phyloP scores from a whole-genome alignment of 139 green algal genomes.

The Raphidocelis subcapitata region DNA sequence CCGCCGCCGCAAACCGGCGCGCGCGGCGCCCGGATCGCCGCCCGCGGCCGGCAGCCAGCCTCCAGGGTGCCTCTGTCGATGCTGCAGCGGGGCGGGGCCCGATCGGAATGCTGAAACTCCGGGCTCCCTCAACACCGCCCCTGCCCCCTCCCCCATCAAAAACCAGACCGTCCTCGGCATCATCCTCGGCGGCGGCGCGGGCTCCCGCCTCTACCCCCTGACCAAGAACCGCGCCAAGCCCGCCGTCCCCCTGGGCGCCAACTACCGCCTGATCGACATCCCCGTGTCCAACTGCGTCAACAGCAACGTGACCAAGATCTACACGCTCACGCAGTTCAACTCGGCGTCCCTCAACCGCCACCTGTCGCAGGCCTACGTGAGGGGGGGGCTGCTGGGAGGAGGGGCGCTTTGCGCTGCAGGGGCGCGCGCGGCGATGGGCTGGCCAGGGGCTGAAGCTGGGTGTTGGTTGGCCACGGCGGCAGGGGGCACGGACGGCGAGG shows the following conservation, averaged over 20 bases:
- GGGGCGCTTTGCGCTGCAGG: too few relatives aligned
- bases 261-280: constrained; percentile 99
- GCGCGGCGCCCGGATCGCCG: too few relatives aligned
- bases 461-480: too few relatives aligned
- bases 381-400: too few relatives aligned
- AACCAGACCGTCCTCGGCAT: constrained; percentile 91
- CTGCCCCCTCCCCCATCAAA: neutral
- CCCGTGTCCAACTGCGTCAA: constrained; percentile 99
- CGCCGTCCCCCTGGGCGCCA: constrained; percentile 96
- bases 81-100: too few relatives aligned
- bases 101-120: neutral
- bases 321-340: constrained; percentile 99
- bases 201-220: constrained; percentile 94
- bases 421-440: too few relatives aligned
- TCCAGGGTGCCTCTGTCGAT: neutral
- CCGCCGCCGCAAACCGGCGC: too few relatives aligned
- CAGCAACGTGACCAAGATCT: constrained; percentile 98
- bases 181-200: constrained; percentile 96
- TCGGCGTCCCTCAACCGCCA: constrained; percentile 98
- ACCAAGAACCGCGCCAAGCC: constrained; percentile 99
- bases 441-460: too few relatives aligned
- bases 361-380: constrained; percentile 93
- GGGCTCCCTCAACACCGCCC: neutral
- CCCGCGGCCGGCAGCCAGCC: neutral
- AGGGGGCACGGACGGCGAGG: too few relatives aligned